A percentile compares a stretch with the other conserved stretches of the same genome.
Evolutionary conservation across 2,329 filamentous ascomycete species (phyloP).

Genomic region (Lecanosticta acicola): DNA sequence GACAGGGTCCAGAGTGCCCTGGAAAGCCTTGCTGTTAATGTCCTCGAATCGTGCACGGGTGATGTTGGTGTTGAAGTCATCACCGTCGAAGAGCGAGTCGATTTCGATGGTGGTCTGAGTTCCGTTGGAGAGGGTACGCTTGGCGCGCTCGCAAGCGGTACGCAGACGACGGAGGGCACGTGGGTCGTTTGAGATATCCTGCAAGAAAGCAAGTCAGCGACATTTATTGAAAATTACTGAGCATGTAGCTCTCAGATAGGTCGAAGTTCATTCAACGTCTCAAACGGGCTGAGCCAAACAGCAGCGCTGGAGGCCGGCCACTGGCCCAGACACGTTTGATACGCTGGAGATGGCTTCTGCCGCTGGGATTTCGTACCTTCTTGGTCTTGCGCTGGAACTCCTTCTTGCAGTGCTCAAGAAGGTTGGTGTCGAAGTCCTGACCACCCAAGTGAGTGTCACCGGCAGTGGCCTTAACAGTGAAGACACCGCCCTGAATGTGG

Average conservation of each 20-base stretch:
- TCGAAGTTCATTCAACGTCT: too few species aligned
- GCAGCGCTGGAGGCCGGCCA: too few species aligned
- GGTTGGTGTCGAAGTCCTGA: conserved; percentile 92
- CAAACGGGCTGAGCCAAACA: too few species aligned
- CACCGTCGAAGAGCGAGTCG: conserved; percentile 94
- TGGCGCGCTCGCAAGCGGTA: conserved; percentile 98
- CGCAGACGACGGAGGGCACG: conserved; percentile 93
- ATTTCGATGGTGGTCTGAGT: conserved; percentile 98
- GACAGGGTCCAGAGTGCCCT: conserved; percentile 88
- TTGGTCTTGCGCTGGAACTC: conserved; percentile 80
- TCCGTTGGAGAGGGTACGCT: conserved; percentile 96
- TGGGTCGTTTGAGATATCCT: conserved; percentile 68
- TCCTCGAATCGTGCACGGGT: conserved; percentile 99
- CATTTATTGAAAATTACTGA: background rate
- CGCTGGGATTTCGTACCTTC: conserved; percentile 39
- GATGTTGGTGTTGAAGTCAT: conserved; percentile 95
- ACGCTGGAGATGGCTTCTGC: too few species aligned
- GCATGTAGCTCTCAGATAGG: too few species aligned
- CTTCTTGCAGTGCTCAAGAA: conserved; percentile 94
- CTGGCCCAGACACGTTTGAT: too few species aligned
- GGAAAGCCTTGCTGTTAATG: conserved; percentile 92
- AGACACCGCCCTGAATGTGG: conserved; percentile 98
- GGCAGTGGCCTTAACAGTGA: conserved; percentile 97
- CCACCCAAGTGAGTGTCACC: conserved; percentile 88
- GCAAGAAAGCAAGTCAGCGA: background rate